Evolutionary conservation across 2,329 filamentous ascomycete species (phyloP), one percentile per base, ranked within the genome.

Genomic region (Ambrosiella xylebori): DNA sequence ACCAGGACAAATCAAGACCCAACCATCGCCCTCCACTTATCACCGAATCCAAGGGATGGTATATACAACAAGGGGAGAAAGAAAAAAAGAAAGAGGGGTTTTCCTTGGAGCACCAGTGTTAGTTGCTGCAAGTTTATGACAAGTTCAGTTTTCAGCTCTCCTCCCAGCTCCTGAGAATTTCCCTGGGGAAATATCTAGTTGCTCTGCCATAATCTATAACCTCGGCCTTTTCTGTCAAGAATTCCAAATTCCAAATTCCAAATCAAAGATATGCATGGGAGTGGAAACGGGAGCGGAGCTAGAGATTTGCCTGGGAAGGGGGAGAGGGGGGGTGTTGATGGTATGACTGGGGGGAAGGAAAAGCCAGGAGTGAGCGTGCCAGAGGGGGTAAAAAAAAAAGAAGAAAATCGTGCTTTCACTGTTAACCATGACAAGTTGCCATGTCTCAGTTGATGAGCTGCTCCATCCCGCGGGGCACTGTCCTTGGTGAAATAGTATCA

Each of bases 401-500:
- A 27, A 27, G 27, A 27, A 27, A 27, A 27, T 27, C 27, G 27
- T 27, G 27, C 27, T 27, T 27, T 27, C 27, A 27, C 4, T 27
- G 27, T 27, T 3, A 27, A 4, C 27, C 27, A 27, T 27, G 27
- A 27, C 27, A 44, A 44, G 6, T 19, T 39, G 37, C 27, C 5
- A 17, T 7, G 13, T 50, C 38, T 57, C 47, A 59, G 40, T 61
- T 58, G 11, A 61, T 17, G 13, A 61, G 19, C 27, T 56, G 57
- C 52, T 61, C 59, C 69, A 76, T 70, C 37, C 67, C 68, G 13
- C 66, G 66, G 3, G 74, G 74, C 17, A 71, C 64, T 2, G 69
- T 71, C 36, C 65, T 69, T 6, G 74, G 73, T 35, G 73, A 75
- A 41, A 76, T 74, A 5, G 73, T 74, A 19, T 70, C 65, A 39